Evolutionary conservation across 345 rosid genomes (phyloP).

Genomic region (Eucalyptus tenuipes): DNA sequence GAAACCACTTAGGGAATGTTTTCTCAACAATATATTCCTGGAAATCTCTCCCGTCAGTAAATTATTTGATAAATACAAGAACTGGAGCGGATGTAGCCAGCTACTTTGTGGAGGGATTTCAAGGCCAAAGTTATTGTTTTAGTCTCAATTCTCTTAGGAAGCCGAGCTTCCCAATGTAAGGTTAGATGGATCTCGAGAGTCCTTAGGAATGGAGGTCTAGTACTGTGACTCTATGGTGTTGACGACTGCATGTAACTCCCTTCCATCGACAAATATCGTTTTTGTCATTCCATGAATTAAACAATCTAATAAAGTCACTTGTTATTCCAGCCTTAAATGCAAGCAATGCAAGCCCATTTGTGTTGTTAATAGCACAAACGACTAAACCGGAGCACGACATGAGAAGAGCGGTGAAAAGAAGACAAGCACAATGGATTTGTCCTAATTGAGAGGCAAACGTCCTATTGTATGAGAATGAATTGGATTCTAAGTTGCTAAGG

Average conservation of each 20-base stretch:
- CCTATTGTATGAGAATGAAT: neutral
- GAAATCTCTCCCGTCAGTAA: neutral
- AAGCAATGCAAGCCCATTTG: neutral
- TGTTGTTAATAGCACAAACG: neutral
- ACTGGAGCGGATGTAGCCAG: neutral
- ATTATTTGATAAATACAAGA: too few relatives aligned
- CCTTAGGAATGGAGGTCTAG: neutral
- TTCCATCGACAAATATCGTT: neutral
- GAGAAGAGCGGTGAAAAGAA: neutral
- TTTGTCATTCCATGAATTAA: neutral
- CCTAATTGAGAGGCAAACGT: neutral
- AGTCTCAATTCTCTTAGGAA: neutral
- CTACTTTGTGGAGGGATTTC: neutral
- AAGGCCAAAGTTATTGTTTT: neutral
- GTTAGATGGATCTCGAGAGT: neutral
- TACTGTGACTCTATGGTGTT: neutral
- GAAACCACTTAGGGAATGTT: too few relatives aligned
- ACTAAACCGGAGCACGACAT: fast-evolving
- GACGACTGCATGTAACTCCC: neutral
- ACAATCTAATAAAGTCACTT: neutral
- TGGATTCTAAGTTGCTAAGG: neutral
- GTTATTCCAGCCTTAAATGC: neutral
- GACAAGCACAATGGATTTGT: neutral
- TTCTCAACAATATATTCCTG: too few relatives aligned
- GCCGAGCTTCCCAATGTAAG: neutral